These are phyloP conservation scores for Lagerstroemia speciosa DNA, from an alignment of 345 rosid genomes.

Conservation along the genomic window DNA sequence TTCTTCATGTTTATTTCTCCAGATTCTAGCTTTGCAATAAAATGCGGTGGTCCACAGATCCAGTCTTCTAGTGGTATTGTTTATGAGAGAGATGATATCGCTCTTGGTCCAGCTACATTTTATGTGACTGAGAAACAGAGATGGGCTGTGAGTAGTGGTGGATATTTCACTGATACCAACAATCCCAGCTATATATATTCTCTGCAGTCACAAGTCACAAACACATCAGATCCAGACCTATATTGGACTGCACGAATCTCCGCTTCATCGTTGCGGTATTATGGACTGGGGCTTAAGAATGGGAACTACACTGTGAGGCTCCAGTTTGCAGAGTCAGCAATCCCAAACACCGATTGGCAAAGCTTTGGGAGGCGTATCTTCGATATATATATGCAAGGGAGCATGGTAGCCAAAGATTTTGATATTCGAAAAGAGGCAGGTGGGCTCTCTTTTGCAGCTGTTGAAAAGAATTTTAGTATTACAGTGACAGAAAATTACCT, in stretches of 20 bases:
- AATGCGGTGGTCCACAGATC: constrained; percentile 55
- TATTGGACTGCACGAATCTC: constrained; percentile 5
- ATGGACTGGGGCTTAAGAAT: constrained; percentile 13
- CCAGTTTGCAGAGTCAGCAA: constrained; percentile 9
- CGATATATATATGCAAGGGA: constrained; percentile 17
- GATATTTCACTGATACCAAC: constrained; percentile 20
- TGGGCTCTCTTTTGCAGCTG: constrained; percentile 16
- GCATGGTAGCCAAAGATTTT: constrained; percentile 23
- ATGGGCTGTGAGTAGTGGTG: constrained; percentile 43
- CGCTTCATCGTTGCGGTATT: constrained; percentile 11
- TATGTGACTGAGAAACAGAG: constrained; percentile 26
- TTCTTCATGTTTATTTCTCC: not conserved
- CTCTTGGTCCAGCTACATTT: constrained; percentile 52
- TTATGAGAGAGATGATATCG: constrained; percentile 39
- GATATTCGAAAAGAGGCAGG: constrained; percentile 25
- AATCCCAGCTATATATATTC: constrained; percentile 19
- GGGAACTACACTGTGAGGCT: constrained; percentile 14
- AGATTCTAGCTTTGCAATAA: constrained; percentile 49
- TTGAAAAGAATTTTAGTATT: constrained; percentile 6
- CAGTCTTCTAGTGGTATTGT: constrained; percentile 21
- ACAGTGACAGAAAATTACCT: constrained; percentile 22
- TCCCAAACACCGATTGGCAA: constrained; percentile 7
- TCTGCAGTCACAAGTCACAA: constrained; percentile 23
- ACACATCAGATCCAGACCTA: constrained; percentile 16
- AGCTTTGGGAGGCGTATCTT: constrained; percentile 13